Conservation (phyloP, 139 green algal species). For the Coelastrella sp. region DNA sequence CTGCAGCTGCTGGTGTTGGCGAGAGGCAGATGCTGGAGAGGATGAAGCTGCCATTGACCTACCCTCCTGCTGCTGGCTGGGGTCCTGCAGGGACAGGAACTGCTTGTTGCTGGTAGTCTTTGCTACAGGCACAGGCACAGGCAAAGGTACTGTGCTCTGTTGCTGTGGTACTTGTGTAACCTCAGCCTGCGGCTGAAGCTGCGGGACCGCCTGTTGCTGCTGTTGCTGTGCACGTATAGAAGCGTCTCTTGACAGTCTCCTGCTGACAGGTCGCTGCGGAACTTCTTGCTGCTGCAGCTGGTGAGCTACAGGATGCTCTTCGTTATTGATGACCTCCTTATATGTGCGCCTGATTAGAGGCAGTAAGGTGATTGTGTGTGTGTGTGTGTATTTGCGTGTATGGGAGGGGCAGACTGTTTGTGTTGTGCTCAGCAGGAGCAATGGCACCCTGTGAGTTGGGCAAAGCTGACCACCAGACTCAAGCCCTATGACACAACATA, state of each 20-base stretch:
- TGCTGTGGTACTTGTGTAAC: not conserved
- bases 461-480: too few species aligned
- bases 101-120: not conserved
- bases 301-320: not conserved
- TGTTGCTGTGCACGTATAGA: slow-evolving; percentile 9
- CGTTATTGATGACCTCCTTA: not conserved
- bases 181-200: not conserved
- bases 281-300: slow-evolving; percentile 22
- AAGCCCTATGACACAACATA: too few species aligned
- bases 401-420: too few species aligned
- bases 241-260: slow-evolving; percentile 5
- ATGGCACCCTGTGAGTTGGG: too few species aligned
- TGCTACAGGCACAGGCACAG: not conserved
- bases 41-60: not conserved
- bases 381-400: too few species aligned
- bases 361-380: not conserved
- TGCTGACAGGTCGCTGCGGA: slow-evolving; percentile 21
- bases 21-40: not conserved
- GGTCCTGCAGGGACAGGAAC: not conserved
- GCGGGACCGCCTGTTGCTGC: slow-evolving; percentile 39
- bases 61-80: not conserved
- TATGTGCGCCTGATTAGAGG: slow-evolving; percentile 19
- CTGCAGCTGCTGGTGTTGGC: slow-evolving; percentile 2
- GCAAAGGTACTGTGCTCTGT: not conserved
- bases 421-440: too few species aligned